Evolutionary conservation across 108 stramenopile species (phyloP), one percentile per base, ranked within the genome.

Genomic region (Stephanodiscus triporus): DNA sequence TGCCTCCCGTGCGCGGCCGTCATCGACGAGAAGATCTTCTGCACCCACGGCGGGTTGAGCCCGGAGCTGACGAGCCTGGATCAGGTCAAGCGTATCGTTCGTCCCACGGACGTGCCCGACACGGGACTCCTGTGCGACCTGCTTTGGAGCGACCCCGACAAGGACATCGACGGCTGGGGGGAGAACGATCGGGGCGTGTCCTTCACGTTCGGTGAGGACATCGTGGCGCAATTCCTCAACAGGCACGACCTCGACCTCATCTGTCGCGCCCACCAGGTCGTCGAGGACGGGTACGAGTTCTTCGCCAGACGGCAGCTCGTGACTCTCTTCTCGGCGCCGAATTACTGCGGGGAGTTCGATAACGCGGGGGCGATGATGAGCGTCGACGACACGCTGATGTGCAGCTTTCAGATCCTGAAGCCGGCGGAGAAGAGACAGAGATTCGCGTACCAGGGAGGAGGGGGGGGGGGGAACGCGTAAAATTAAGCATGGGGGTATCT

Each of bases 341-440:
- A 99, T 84, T 99, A 99, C 71, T 99, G 98, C 69, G 98, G 98
- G 36, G 98, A 99, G 86, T 99, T 99, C 72, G 97, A 99, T 70
- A 99, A 99, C 66, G 99, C 99, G 9, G 99, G 99, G 36, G 99
- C 98, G 22, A 99, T 99, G 99, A 99, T 99, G 99, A 97, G 96
- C 83, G 99, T 99, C 56, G 99, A 99, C 76, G 99, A 99, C 63
- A 98, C 98, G 0, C 95, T 99, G 72, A 99, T 99, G 99, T 99
- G 99, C 83, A 97, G 95, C 30, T 99, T 99, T 73, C 99, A 99
- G 85, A 99, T 99, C 79, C 78, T 99, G 66, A 99, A 99, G 90
- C 99, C 99, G 2, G 98, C 98, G 0, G 98, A 99, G 83, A 98
- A 99, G 93, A 88, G 93, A 81, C 97, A 97, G 87, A 88, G 95